These are phyloP conservation scores for Ogataea nitratoaversa DNA, from an alignment of 805 yeast species.

Conservation along the genomic window DNA sequence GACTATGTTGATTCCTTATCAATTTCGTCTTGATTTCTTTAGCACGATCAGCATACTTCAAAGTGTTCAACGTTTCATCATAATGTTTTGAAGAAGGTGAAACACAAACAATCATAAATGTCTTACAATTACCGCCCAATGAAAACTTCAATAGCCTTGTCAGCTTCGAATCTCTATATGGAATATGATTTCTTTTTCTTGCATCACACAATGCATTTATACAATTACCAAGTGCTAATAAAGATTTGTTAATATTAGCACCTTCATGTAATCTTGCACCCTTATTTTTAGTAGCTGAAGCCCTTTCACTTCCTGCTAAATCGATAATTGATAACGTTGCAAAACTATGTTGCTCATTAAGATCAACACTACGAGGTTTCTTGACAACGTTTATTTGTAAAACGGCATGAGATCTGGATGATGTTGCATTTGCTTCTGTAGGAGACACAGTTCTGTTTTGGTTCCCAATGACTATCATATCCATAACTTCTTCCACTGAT, in stretches of 20 bases:
- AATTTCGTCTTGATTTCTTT: constrained; percentile 84
- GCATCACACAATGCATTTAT: constrained; percentile 86
- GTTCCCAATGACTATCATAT: constrained; percentile 68
- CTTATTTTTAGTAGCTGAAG: constrained; percentile 80
- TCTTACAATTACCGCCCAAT: constrained; percentile 89
- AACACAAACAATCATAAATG: constrained; percentile 93
- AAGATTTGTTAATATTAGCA: constrained; percentile 85
- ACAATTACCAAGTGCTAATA: constrained; percentile 88
- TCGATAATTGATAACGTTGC: constrained; percentile 87
- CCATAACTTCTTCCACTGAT: constrained; percentile 72
- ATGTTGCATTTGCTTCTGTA: constrained; percentile 86
- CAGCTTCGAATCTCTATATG: constrained; percentile 86
- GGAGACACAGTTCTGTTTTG: constrained; percentile 76
- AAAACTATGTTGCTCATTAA: constrained; percentile 63
- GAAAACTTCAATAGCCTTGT: constrained; percentile 86
- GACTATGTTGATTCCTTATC: constrained; percentile 64
- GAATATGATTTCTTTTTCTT: constrained; percentile 66
- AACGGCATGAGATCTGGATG: constrained; percentile 93
- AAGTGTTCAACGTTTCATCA: constrained; percentile 88
- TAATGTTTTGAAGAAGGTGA: constrained; percentile 84
- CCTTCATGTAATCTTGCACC: constrained; percentile 85
- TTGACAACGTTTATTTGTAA: constrained; percentile 71
- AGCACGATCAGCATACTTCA: constrained; percentile 89
- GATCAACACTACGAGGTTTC: constrained; percentile 53
- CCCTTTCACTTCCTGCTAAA: constrained; percentile 93